Evolutionary conservation across 352 stramenopile species (phyloP).

Genomic region (Phytophthora vignae): DNA sequence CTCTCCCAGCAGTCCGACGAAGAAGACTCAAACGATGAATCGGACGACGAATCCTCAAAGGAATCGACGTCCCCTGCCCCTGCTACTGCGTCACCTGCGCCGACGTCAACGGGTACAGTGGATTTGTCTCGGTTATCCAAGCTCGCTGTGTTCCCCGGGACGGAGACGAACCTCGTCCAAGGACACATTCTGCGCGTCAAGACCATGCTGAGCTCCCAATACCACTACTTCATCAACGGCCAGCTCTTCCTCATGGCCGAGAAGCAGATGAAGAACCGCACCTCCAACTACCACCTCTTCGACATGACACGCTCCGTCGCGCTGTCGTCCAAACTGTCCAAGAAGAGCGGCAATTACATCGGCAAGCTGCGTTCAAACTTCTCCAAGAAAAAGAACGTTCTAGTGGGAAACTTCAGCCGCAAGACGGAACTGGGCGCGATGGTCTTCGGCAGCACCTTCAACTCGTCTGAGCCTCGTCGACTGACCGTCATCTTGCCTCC

Average conservation of each 20-base stretch:
- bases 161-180: constrained; percentile 59
- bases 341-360: constrained; percentile 92
- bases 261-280: constrained; percentile 78
- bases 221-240: constrained; percentile 71
- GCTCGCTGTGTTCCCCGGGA: constrained; percentile 73
- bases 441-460: constrained; percentile 63
- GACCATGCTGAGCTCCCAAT: constrained; percentile 66
- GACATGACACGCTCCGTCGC: constrained; percentile 78
- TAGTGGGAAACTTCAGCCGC: constrained; percentile 71
- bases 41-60: constrained; percentile 50
- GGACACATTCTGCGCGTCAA: constrained; percentile 57
- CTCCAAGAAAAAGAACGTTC: constrained; percentile 75
- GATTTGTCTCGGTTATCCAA: constrained; percentile 78
- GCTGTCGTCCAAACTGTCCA: constrained; percentile 60
- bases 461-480: constrained; percentile 54
- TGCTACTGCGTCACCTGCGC: background rate
- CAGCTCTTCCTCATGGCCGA: constrained; percentile 70
- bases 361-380: constrained; percentile 87
- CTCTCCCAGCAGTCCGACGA: constrained; percentile 45
- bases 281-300: constrained; percentile 89
- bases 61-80: constrained; percentile 4
- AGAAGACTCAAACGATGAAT: constrained; percentile 56
- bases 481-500: constrained; percentile 60
- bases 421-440: constrained; percentile 82
- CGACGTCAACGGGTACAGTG: constrained; percentile 27